phyloP scores from a whole-genome alignment of 768 basidiomycete species.

The Gelatoporia subvermispora region DNA sequence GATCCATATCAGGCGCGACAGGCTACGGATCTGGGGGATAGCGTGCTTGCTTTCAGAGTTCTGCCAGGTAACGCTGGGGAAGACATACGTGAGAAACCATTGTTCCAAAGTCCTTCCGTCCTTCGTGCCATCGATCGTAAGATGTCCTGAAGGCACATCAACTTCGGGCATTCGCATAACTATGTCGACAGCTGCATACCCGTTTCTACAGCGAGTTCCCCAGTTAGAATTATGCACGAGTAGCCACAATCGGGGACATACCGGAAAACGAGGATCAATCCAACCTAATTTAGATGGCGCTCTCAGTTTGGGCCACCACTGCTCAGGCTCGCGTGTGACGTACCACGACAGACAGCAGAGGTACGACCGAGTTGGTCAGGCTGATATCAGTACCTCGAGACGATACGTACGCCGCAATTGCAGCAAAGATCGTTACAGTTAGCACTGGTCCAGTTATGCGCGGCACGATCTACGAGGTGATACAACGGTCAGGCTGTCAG shows the following conservation, averaged over 20 bases:
- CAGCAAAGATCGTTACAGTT: conserved; percentile 76
- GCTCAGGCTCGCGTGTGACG: conserved; percentile 24
- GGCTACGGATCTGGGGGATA: conserved; percentile 52
- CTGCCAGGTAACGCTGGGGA: neutral
- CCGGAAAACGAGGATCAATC: conserved; percentile 86
- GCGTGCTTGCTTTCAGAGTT: neutral
- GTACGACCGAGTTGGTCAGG: conserved; percentile 80
- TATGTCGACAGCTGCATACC: conserved; percentile 35
- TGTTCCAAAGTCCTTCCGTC: conserved; percentile 75
- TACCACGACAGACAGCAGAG: conserved; percentile 86
- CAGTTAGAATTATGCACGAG: neutral
- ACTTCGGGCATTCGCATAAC: neutral
- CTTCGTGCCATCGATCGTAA: conserved; percentile 87
- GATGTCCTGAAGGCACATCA: conserved; percentile 51
- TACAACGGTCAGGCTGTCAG: conserved; percentile 7
- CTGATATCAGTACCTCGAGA: conserved; percentile 53
- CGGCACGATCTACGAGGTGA: conserved; percentile 50
- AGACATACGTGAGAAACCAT: conserved; percentile 55
- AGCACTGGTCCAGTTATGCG: conserved; percentile 78
- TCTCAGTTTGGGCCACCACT: conserved; percentile 2
- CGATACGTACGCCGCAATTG: conserved; percentile 53
- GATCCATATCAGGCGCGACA: conserved; percentile 77
- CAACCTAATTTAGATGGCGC: conserved; percentile 50
- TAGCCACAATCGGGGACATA: conserved; percentile 17
- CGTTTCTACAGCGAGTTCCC: conserved; percentile 42